Conservation (phyloP, 164 flowering plant genomes). For the Sextonia rubra region DNA sequence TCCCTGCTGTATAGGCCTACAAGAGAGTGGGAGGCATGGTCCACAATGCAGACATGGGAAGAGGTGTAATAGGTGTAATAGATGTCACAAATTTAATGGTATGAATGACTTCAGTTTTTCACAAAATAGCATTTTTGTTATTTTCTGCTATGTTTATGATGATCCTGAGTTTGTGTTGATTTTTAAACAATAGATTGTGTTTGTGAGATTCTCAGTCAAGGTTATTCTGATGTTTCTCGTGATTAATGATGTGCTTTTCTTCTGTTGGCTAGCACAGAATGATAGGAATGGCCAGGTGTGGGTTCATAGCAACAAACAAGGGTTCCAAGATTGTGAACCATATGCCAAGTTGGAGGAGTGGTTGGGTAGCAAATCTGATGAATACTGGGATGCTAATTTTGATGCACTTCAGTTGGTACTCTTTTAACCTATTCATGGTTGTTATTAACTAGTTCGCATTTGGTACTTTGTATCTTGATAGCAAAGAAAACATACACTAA, state of each 20-base stretch:
- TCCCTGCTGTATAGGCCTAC: slow-evolving; percentile 39
- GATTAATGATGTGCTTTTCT: background rate
- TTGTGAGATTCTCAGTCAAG: background rate
- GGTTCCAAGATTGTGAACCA: slow-evolving; percentile 54
- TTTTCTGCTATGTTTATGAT: background rate
- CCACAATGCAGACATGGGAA: slow-evolving; percentile 53
- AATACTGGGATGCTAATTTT: slow-evolving; percentile 44
- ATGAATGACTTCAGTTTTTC: slow-evolving; percentile 3
- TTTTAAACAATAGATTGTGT: background rate
- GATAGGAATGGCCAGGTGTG: slow-evolving; percentile 34
- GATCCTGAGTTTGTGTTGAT: background rate
- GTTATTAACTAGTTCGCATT: background rate
- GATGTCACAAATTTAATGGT: slow-evolving; percentile 61
- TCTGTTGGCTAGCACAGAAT: slow-evolving; percentile 23
- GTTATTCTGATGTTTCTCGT: background rate
- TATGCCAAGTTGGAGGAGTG: slow-evolving; percentile 58
- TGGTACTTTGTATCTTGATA: background rate
- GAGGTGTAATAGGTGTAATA: slow-evolving; percentile 64
- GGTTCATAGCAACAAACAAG: slow-evolving; percentile 57
- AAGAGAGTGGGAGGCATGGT: slow-evolving; percentile 71
- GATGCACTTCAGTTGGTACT: slow-evolving; percentile 45
- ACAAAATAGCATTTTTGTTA: background rate
- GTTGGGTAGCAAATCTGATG: slow-evolving; percentile 39
- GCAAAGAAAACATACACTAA: no score
- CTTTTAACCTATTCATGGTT: background rate